A percentile compares a stretch with the other conserved stretches of the same genome.
Conservation (phyloP, 108 stramenopile genomes). For the Schizochytrium sp. region DNA sequence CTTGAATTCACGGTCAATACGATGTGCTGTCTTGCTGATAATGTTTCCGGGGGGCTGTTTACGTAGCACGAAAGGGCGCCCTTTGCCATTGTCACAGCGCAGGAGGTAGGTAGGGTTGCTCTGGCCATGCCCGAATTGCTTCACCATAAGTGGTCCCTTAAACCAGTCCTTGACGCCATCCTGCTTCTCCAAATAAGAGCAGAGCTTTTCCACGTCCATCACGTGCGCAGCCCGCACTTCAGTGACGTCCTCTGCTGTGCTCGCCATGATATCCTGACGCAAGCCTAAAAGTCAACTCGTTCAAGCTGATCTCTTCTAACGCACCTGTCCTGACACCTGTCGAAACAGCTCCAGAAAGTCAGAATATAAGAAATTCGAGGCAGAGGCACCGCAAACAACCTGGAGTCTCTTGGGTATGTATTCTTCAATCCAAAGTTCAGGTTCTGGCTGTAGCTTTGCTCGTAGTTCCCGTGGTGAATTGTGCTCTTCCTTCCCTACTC, state of each 20-base stretch:
- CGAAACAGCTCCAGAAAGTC: no score
- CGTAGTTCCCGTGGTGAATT: no score
- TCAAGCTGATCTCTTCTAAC: no score
- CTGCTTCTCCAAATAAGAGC: background rate
- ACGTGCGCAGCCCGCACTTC: constrained; percentile 49
- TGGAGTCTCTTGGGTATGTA: no score
- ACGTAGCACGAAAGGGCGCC: constrained; percentile 78
- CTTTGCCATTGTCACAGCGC: constrained; percentile 68
- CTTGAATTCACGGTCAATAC: constrained; percentile 90
- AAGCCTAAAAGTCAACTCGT: background rate
- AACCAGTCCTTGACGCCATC: constrained; percentile 47
- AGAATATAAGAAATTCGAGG: no score
- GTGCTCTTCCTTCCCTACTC: no score
- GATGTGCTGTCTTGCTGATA: constrained; percentile 91
- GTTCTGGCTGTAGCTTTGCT: no score
- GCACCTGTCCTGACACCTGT: no score
- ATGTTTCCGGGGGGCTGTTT: constrained; percentile 81
- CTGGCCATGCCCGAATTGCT: constrained; percentile 90
- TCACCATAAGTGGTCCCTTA: constrained; percentile 37
- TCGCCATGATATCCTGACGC: constrained; percentile 8
- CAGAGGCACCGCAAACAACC: no score
- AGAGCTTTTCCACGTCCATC: constrained; percentile 49
- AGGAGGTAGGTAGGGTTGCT: constrained; percentile 90
- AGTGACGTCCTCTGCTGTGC: constrained; percentile 46
- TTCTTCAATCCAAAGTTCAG: no score